Base-by-base conservation (phyloP, 257 asterid genomes). In the Solanum chilense region DNA sequence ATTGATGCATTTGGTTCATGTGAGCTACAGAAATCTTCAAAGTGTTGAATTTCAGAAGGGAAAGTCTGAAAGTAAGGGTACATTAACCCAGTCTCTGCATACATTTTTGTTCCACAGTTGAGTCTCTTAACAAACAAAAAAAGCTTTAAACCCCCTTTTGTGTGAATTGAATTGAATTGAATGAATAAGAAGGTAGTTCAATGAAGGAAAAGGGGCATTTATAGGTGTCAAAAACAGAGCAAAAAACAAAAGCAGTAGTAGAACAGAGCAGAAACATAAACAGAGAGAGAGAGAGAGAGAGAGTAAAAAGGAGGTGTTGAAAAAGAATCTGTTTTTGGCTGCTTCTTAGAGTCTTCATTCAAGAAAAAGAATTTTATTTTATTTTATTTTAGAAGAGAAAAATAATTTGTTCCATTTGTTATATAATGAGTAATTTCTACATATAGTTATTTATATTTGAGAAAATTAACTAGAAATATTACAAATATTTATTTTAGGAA, bases 51-150 rank as follows among this genome's bases (percentile, higher is more conserved):
- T 88, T 93, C 94, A 82, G 90, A 96, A 85, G 94, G 60, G 91
- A 91, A 92, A 89, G 83, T 91, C 35, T 93, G 96, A 88, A 91
- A 93, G 83, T 94, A 96, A 41, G 98, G 96, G 83, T 86, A 92
- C 93, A 90, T 91, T 86, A 92, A 84, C 89, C 91, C 98, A 31
- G 94, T 91, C 86, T 93, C 97, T 13, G 98, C 95, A 92, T 92
- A 95, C 99, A 96, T 95, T 93, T 82, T 89, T 70, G 12, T 86
- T 44, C 60, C 64, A 8, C 68, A 27, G 21, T 45, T 71, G 62
- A 52, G n/a, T 52, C 62, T 52, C 11, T 52, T 52, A 2, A 52
- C 62, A 18, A 52, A 52, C 13, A 14, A 9, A 35, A 31, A 70
- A 31, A 15, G 44, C 3, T 70, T 31, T 37, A 37, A 33, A 33